Percentiles rank a stretch among this genome's conserved stretches.
Conservation (phyloP, 1,284 basidiomycete species). For the Tausonia pullulans region DNA sequence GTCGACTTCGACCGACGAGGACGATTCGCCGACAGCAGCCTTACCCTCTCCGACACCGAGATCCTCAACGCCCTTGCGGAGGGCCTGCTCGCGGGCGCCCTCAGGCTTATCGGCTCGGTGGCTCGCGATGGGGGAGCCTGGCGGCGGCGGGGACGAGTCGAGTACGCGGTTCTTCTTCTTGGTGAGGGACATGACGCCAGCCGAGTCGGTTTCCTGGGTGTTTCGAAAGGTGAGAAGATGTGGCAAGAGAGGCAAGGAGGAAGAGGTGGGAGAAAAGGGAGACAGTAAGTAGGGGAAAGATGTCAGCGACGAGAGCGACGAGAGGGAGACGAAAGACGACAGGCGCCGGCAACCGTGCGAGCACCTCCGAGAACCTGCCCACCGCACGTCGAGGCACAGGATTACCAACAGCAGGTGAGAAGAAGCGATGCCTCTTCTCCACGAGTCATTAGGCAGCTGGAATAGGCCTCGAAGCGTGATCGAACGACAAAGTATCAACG, state of each 20-base stretch:
- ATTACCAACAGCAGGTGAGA: too few species aligned
- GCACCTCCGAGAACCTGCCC: too few species aligned
- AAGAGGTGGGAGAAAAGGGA: neutral
- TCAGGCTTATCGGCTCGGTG: neutral
- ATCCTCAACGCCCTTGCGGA: constrained; percentile 7
- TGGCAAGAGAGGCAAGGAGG: too few species aligned
- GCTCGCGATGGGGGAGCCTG: neutral
- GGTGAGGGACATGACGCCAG: neutral
- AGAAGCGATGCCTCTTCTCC: too few species aligned
- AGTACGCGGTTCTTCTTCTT: constrained; percentile 7
- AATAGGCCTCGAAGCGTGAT: too few species aligned
- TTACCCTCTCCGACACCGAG: constrained; percentile 6
- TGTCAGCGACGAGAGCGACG: neutral
- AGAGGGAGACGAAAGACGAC: too few species aligned
- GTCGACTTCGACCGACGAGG: neutral
- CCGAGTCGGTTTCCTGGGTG: too few species aligned
- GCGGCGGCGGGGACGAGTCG: neutral
- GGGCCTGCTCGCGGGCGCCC: neutral
- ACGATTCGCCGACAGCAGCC: neutral
- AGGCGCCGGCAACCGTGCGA: too few species aligned
- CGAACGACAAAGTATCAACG: too few species aligned
- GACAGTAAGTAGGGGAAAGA: neutral
- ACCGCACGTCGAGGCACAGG: too few species aligned
- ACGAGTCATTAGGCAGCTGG: too few species aligned
- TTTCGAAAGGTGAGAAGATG: too few species aligned